Evolutionary conservation across 495 filamentous ascomycete genomes (phyloP).

Genomic region (Aspergillus leporis): DNA sequence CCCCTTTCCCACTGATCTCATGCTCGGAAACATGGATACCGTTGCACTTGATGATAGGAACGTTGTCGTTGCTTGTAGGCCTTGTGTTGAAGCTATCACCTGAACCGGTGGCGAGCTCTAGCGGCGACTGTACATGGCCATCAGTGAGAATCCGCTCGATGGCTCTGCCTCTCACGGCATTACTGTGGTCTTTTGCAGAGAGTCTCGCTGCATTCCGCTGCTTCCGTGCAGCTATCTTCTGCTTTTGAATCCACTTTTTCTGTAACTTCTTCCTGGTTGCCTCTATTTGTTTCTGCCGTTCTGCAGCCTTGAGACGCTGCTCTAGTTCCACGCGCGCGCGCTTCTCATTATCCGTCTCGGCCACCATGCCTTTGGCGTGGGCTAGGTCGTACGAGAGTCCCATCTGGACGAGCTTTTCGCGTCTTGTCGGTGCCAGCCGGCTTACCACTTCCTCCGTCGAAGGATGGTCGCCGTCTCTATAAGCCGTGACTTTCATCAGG

Average conservation of each 20-base stretch:
- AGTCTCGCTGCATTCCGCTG: slow-evolving; percentile 33
- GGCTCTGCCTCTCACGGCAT: background rate
- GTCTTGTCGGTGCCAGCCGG: slow-evolving; percentile 57
- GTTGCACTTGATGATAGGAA: slow-evolving; percentile 37
- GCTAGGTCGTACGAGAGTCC: slow-evolving; percentile 83
- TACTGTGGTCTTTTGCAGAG: slow-evolving; percentile 9
- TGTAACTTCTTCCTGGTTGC: slow-evolving; percentile 47
- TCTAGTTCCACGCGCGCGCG: slow-evolving; percentile 43
- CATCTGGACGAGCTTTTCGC: slow-evolving; percentile 82
- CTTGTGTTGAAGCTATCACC: slow-evolving; percentile 21
- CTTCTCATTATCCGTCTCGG: slow-evolving; percentile 67
- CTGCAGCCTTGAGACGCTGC: slow-evolving; percentile 43
- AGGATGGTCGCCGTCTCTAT: slow-evolving; percentile 46
- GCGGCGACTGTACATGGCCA: slow-evolving; percentile 29
- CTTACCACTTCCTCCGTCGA: slow-evolving; percentile 70
- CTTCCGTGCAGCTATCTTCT: slow-evolving; percentile 48
- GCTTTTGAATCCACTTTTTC: slow-evolving; percentile 52
- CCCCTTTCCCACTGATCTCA: slow-evolving; percentile 12
- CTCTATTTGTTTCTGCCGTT: slow-evolving; percentile 43
- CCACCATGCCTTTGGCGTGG: slow-evolving; percentile 71
- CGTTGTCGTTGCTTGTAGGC: slow-evolving; percentile 21
- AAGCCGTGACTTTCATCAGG: slow-evolving; percentile 76
- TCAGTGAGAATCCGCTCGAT: slow-evolving; percentile 25
- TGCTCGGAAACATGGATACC: slow-evolving; percentile 23
- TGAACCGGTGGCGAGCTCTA: slow-evolving; percentile 23